These are phyloP conservation scores for Hanseniaspora sp. DNA, from an alignment of 1,139 yeast genomes.

Conservation along the genomic window DNA sequence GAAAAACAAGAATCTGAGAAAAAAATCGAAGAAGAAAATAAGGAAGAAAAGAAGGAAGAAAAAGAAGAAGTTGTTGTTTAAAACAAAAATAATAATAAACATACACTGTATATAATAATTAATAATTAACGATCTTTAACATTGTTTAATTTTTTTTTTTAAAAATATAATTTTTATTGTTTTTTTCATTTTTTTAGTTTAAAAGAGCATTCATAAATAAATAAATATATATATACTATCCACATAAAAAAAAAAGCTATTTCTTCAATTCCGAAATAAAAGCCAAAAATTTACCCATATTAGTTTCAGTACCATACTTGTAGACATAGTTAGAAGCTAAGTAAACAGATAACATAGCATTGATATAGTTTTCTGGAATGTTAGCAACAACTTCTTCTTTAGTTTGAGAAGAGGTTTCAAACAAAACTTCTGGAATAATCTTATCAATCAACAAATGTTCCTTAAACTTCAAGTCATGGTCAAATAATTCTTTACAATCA, in stretches of 20 bases:
- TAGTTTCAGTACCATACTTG: constrained; percentile 59
- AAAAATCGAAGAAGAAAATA: background rate
- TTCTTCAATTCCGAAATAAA: constrained; percentile 29
- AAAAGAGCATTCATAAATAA: no score
- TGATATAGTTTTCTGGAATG: constrained; percentile 79
- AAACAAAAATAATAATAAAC: no score
- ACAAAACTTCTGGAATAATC: constrained; percentile 67
- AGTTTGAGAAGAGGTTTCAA: constrained; percentile 65
- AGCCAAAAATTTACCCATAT: constrained; percentile 30
- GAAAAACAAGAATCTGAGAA: background rate
- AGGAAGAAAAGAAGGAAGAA: background rate
- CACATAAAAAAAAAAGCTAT: no score
- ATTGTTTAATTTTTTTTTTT: no score
- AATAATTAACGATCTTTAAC: no score
- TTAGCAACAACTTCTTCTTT: constrained; percentile 46
- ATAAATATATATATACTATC: no score
- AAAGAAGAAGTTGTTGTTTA: background rate
- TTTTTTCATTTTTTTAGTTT: no score
- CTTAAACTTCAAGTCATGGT: constrained; percentile 64
- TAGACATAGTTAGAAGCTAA: constrained; percentile 85
- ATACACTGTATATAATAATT: background rate
- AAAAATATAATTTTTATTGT: no score
- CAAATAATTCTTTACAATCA: constrained; percentile 64
- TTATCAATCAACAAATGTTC: constrained; percentile 56
- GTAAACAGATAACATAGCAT: constrained; percentile 82